Base-by-base conservation (phyloP, 2,329 filamentous ascomycete genomes). In the Calonectria hawksworthii region DNA sequence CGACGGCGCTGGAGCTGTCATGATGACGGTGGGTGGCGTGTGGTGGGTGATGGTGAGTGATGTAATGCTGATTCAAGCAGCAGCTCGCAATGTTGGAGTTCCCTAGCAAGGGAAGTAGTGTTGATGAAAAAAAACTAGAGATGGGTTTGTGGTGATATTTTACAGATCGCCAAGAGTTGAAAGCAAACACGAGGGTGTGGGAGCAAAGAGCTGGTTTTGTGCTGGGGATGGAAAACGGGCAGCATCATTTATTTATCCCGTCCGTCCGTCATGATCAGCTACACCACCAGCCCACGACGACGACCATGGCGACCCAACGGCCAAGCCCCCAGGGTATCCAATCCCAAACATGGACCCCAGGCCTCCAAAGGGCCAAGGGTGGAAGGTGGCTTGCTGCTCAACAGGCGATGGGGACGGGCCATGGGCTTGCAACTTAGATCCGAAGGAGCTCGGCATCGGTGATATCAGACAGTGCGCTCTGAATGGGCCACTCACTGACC, bases 1-100 rank as follows among this genome's bases (percentile, higher is more conserved):
- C 21, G 72, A 44, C 76, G 79, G 66, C 70, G 71, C 21, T 68
- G 71, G 72, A 72, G 52, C 30, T 74, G 71, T 66, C 76, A 79
- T 78, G 78, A 72, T 76, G 74, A 21, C 13, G 28, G 44, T 65
- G 54, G 28, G 44, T 65, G 54, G 51, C 28, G 59, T 41, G 30
- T n/a, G 65, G 47, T 56, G 36, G 61, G 67, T 26, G 61, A 16
- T 14, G 7, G 36, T 21, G 18, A 44, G 10, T 44, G 50, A 50
- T 44, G 66, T 59, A 51, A 73, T 28, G 23, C 38, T 50, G 61
- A 21, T 32, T 65, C 61, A 65, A 65, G 11, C 26, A 70, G 63
- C 63, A 23, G 38, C 70, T 28, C 59, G 14, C 44, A 23, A 23
- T 36, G 21, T 18, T 5, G 18, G 26, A n/a, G n/a, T 38, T 44